Percentiles rank a stretch among this genome's conserved stretches.
Evolutionary conservation across 768 basidiomycete species (phyloP).

Genomic region (Imleria badia): DNA sequence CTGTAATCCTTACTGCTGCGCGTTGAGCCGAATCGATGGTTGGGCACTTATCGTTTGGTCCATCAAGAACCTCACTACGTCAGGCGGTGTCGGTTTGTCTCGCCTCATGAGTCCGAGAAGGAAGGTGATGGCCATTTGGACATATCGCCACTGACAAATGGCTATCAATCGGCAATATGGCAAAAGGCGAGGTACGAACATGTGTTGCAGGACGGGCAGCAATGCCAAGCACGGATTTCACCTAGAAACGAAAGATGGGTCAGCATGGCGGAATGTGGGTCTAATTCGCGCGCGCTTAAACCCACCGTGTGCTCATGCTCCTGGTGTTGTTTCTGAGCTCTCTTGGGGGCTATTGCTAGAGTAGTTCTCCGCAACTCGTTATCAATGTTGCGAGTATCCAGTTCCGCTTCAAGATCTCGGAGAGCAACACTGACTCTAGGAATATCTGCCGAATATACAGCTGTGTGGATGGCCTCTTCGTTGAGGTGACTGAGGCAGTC

Average conservation of each 20-base stretch:
- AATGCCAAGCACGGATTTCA: slow-evolving; percentile 58
- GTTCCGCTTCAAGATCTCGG: slow-evolving; percentile 48
- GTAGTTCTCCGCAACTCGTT: slow-evolving; percentile 44
- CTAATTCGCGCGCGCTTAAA: background rate
- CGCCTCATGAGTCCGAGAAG: slow-evolving; percentile 61
- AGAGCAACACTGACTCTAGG: slow-evolving; percentile 50
- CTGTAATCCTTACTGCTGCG: slow-evolving; percentile 51
- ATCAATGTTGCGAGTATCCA: slow-evolving; percentile 45
- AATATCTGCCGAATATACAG: slow-evolving; percentile 52
- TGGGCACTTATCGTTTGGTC: slow-evolving; percentile 70
- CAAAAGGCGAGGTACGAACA: slow-evolving; percentile 42
- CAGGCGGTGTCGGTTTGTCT: slow-evolving; percentile 53
- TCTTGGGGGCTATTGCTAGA: slow-evolving; percentile 39
- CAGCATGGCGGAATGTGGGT: background rate
- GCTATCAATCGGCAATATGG: slow-evolving; percentile 5
- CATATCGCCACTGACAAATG: slow-evolving; percentile 70
- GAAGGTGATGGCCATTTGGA: slow-evolving; percentile 67
- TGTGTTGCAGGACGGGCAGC: slow-evolving; percentile 66
- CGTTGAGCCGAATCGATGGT: slow-evolving; percentile 59
- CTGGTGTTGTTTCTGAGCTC: slow-evolving; percentile 44
- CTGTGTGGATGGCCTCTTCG: slow-evolving; percentile 65
- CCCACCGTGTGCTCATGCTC: slow-evolving; percentile 53
- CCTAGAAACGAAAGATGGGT: slow-evolving; percentile 36
- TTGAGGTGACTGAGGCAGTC: slow-evolving; percentile 60
- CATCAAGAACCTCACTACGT: slow-evolving; percentile 62